Base-by-base conservation (phyloP, 768 basidiomycete genomes). In the Mycena floridula region DNA sequence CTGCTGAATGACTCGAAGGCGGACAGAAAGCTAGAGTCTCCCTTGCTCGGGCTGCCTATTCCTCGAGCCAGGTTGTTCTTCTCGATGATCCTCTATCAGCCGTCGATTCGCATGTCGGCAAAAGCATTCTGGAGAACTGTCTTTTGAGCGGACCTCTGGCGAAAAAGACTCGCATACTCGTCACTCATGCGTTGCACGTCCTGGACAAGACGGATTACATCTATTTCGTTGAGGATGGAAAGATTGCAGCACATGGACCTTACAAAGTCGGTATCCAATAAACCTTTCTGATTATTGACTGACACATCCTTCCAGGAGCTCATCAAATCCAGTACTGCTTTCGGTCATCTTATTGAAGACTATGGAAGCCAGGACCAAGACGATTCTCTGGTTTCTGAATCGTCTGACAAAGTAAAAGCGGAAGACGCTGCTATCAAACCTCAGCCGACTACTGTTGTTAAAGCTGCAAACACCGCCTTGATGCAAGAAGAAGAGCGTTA, bases 81-180 rank as follows among this genome's bases (percentile, higher is more conserved):
- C 70, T 91, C 23, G 89, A 93, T 54, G 89, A 93, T 56, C 84
- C 89, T 13, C 73, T 91, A 25, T 79, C 81, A 26, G 87, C 88
- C 0, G 81, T 90, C 7, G 88, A 90, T 50, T 77, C 85, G 0
- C 79, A 85, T 51, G 87, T 89, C 4, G 82, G 83, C 8, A 79
- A 80, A 50, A 69, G 69, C 23, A 76, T 86, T 40, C 52, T 86
- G 4, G 76, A 85, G 16, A 65, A 82, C 30, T 85, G 83, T 52
- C 57, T 87, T 5, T 60, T 77, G 16, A 57, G 58, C 16, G 75
- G 80, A 0, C 78, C 80, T 2, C 58, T 82, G 18, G 66, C 72
- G 0, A 55, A 64, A 38, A 69, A 76, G 37, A 84, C 83, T 0
- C 64, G 82, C 11, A 64, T 85, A 13, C 66, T 85, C 13, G 82